phyloP scores from a whole-genome alignment of 306 rosid genomes.

The Hippophae tibetana region DNA sequence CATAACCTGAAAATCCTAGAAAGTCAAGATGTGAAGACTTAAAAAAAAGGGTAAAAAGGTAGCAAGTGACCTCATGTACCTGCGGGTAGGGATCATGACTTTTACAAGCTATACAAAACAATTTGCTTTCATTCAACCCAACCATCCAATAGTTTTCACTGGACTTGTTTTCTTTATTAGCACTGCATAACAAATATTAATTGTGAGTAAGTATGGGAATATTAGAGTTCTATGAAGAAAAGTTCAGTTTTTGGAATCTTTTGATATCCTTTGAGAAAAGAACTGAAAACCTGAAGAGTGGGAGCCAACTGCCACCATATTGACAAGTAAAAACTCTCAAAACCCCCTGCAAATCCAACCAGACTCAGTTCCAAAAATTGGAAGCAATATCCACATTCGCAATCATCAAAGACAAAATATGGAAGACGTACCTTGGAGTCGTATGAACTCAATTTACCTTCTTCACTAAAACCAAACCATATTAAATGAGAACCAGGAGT shows the following conservation, averaged over 20 bases:
- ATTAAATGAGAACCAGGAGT: slow-evolving; percentile 72
- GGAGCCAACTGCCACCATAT: slow-evolving; percentile 91
- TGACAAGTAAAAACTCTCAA: slow-evolving; percentile 68
- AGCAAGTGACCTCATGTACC: slow-evolving; percentile 28
- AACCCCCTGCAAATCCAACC: slow-evolving; percentile 47
- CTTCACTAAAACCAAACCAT: slow-evolving; percentile 95
- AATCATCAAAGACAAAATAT: slow-evolving; percentile 7
- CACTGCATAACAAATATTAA: slow-evolving; percentile 44
- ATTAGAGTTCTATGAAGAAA: background rate
- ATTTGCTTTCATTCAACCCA: slow-evolving; percentile 71
- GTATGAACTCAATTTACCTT: slow-evolving; percentile 71
- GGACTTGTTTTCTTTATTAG: slow-evolving; percentile 54
- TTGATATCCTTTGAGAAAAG: slow-evolving; percentile 8
- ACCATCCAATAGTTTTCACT: slow-evolving; percentile 83
- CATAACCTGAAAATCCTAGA: slow-evolving; percentile 48
- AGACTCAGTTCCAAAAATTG: slow-evolving; percentile 12
- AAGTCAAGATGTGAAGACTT: slow-evolving; percentile 15
- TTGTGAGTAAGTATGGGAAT: slow-evolving; percentile 1
- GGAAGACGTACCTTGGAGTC: slow-evolving; percentile 65
- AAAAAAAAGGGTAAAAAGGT: slow-evolving; percentile 8
- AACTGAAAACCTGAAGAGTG: slow-evolving; percentile 75
- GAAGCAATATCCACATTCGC: slow-evolving; percentile 11
- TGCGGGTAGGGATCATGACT: slow-evolving; percentile 65
- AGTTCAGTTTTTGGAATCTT: background rate
- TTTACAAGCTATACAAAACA: slow-evolving; percentile 71